Evolutionary conservation across 805 yeast species (phyloP), one percentile per base, ranked within the genome.

Genomic region (Ogataea naganishii): DNA sequence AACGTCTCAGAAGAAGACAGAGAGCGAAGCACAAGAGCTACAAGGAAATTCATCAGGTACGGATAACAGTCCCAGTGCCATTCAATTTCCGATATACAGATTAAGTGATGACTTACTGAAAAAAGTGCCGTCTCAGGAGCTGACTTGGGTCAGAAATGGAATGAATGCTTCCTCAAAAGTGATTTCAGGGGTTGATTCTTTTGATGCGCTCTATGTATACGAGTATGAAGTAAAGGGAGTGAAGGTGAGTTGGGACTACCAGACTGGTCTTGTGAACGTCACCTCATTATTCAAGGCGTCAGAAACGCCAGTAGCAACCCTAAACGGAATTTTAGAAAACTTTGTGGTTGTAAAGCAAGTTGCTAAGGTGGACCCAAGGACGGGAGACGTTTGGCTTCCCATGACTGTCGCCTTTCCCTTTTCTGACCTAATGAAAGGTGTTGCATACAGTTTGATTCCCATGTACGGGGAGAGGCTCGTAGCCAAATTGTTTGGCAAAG

Each of bases 201-300:
- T 20, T 11, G 9, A 20, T 29, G 14, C 7, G 3, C 10, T 7
- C n/a, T n/a, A n/a, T n/a, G n/a, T n/a, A n/a, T n/a, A n/a, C n/a
- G n/a, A n/a, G n/a, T 29, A 15, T 21, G 5, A 17, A 4, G 14
- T 29, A 3, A 29, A 29, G 7, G 17, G 14, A 18, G 26, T 17
- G 3, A 9, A 9, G 4, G 22, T 29, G 13, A 10, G 11, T 5
- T 29, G 31, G 31, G 31, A 29, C 12, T 29, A 23, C 15, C 10
- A n/a, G 11, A 23, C 7, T 8, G 31, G 31, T n/a, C n/a, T 8
- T 4, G 20, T 23, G 5, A 18, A 29, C 24, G 19, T 19, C 14
- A n/a, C 26, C 4, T 9, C 26, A 14, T n/a, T 29, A 9, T 23
- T 15, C n/a, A 12, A 21, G 19, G 31, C 31, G 6, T 11, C 31